These are phyloP conservation scores for Trametes versicolor DNA, from an alignment of 1,284 basidiomycete genomes.

Conservation along the genomic window DNA sequence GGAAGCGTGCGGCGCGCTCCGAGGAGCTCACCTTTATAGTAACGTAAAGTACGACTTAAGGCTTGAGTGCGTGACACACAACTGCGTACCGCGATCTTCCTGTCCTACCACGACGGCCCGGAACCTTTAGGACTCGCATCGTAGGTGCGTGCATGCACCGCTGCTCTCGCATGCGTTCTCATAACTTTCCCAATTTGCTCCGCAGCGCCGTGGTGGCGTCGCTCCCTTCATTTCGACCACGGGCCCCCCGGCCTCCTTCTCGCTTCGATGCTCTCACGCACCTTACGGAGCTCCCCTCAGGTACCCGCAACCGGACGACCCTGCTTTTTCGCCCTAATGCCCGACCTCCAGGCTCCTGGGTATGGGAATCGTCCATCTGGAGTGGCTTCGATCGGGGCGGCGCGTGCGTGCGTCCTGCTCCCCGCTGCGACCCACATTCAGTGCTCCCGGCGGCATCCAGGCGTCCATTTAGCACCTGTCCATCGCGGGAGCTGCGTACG, in stretches of 20 bases:
- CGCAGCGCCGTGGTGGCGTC: constrained; percentile 29
- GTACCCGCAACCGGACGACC: constrained; percentile 20
- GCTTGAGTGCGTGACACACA: background rate
- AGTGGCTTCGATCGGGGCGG: constrained; percentile 7
- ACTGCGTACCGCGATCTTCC: background rate
- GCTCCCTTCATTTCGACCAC: constrained; percentile 6
- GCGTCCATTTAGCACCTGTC: background rate
- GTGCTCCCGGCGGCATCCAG: constrained; percentile 17
- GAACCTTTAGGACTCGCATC: constrained; percentile 1
- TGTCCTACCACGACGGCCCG: background rate
- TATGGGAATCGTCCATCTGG: background rate
- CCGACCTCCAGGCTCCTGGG: constrained; percentile 5
- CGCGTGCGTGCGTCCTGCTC: background rate
- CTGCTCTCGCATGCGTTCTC: background rate
- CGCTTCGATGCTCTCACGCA: constrained; percentile 17
- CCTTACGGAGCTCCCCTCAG: constrained; percentile 9
- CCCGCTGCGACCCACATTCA: background rate
- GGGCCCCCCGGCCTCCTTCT: background rate
- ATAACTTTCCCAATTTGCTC: constrained; percentile 2
- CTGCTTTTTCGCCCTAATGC: constrained; percentile 6
- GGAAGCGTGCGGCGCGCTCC: constrained; percentile 14
- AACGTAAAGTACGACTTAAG: constrained; percentile 1
- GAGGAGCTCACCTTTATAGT: constrained; percentile 7
- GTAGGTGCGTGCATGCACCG: constrained; percentile 3
- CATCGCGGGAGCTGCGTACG: constrained; percentile 21